Percentiles rank a stretch among this genome's conserved stretches.
Evolutionary conservation across 768 basidiomycete species (phyloP).

Genomic region (Coprinellus aureogranulatus): DNA sequence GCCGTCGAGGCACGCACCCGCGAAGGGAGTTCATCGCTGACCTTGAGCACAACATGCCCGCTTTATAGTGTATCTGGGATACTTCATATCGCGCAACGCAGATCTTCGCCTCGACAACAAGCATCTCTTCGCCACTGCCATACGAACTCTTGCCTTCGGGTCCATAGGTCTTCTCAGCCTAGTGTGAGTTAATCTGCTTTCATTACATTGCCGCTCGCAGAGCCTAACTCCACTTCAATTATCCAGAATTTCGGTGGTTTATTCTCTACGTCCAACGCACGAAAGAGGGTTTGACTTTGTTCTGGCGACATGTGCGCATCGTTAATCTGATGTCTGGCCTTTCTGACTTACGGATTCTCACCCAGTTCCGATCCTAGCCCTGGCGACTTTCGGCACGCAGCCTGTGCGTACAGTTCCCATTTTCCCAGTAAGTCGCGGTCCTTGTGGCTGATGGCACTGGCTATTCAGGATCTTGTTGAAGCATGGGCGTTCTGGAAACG

Average conservation of each 20-base stretch:
- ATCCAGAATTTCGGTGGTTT: constrained; percentile 13
- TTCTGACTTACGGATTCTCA: background rate
- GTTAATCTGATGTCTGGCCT: background rate
- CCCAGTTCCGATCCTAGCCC: constrained; percentile 23
- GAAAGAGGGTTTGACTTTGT: constrained; percentile 23
- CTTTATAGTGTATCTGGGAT: constrained; percentile 23
- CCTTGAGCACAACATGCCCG: too few relatives aligned
- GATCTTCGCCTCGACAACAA: constrained; percentile 11
- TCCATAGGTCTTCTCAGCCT: constrained; percentile 24
- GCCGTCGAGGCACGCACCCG: too few relatives aligned
- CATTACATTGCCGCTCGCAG: background rate
- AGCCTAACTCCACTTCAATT: constrained; percentile 7
- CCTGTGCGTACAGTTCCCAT: constrained; percentile 12
- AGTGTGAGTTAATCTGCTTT: constrained; percentile 20
- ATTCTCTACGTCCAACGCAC: constrained; percentile 19
- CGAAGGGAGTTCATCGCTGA: too few relatives aligned
- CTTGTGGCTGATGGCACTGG: background rate
- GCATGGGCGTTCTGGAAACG: constrained; percentile 4
- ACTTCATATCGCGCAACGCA: constrained; percentile 24
- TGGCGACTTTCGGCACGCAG: constrained; percentile 25
- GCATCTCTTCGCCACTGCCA: constrained; percentile 21
- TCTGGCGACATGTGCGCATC: constrained; percentile 19
- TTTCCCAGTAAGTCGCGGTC: background rate
- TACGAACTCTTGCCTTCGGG: constrained; percentile 29
- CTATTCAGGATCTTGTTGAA: constrained; percentile 4